Conservation (phyloP, 306 rosid genomes). For the Acacia crassicarpa region DNA sequence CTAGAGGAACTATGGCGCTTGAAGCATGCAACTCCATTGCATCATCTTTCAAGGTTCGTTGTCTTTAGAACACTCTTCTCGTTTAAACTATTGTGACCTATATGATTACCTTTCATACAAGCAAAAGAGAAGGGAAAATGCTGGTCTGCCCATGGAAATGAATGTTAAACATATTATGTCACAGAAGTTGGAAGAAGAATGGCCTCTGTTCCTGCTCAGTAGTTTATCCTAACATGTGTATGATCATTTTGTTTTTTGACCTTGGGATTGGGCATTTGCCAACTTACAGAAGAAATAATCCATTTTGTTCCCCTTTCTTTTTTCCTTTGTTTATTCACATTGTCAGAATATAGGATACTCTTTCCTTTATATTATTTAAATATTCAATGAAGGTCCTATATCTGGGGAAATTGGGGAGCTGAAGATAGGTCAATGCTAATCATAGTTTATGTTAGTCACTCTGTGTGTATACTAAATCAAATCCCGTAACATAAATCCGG, state of each 20-base stretch:
- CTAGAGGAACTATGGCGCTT: constrained; percentile 85
- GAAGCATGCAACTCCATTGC: constrained; percentile 94
- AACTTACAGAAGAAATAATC: not conserved
- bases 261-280: not conserved
- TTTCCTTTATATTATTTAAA: not conserved
- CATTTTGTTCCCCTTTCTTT: not conserved
- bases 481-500: not conserved
- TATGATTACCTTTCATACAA: not conserved
- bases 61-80: constrained; percentile 16
- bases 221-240: not conserved
- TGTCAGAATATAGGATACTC: not conserved
- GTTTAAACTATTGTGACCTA: not conserved
- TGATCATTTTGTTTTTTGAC: not conserved
- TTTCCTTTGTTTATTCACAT: not conserved
- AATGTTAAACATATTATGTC: not conserved
- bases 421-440: not conserved
- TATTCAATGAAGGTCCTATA: not conserved
- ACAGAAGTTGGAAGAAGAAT: not conserved
- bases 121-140: not conserved
- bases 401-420: not conserved
- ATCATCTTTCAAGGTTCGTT: constrained; percentile 66
- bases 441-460: too few relatives aligned
- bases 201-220: not conserved
- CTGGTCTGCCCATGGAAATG: not conserved
- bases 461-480: not conserved